Percentiles rank a stretch among this genome's conserved stretches.
phyloP scores from a whole-genome alignment of 2,329 filamentous ascomycete species.

The Fusarium stilboides region DNA sequence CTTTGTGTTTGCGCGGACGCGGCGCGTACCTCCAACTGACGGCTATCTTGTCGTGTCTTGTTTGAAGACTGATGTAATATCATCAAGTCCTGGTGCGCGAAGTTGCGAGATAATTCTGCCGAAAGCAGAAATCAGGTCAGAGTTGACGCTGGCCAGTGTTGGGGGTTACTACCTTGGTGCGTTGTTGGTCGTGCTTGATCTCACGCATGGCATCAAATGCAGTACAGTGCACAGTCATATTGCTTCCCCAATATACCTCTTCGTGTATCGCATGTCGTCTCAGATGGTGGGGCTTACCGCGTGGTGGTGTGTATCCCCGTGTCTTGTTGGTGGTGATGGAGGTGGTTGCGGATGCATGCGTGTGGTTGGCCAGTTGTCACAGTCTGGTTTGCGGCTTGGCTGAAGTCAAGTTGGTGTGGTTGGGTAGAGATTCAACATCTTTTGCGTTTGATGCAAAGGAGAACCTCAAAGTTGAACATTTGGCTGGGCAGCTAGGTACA shows the following conservation, averaged over 20 bases:
- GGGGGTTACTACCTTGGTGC: slow-evolving; percentile 21
- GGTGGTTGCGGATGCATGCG: slow-evolving; percentile 29
- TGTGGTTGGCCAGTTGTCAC: slow-evolving; percentile 41
- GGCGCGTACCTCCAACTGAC: slow-evolving; percentile 42
- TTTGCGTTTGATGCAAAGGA: background rate
- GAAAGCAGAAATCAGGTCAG: slow-evolving; percentile 17
- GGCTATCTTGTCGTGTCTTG: slow-evolving; percentile 1
- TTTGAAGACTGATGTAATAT: slow-evolving; percentile 12
- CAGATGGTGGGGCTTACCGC: slow-evolving; percentile 34
- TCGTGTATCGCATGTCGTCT: slow-evolving; percentile 35
- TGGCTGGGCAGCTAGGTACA: slow-evolving; percentile 2
- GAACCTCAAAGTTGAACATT: background rate
- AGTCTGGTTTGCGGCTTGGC: slow-evolving; percentile 24
- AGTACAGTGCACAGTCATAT: slow-evolving; percentile 31
- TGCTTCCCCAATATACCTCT: slow-evolving; percentile 31
- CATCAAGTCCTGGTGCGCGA: slow-evolving; percentile 12
- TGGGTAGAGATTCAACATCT: slow-evolving; percentile 26
- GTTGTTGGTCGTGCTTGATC: slow-evolving; percentile 39
- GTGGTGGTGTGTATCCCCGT: slow-evolving; percentile 23
- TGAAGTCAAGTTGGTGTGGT: slow-evolving; percentile 34
- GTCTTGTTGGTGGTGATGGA: slow-evolving; percentile 15
- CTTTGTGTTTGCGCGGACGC: slow-evolving; percentile 32
- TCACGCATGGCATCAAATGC: slow-evolving; percentile 32
- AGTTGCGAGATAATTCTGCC: background rate
- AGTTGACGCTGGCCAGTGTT: slow-evolving; percentile 4